Evolutionary conservation across 805 yeast genomes (phyloP).

Genomic region (Kluyveromyces siamensis): DNA sequence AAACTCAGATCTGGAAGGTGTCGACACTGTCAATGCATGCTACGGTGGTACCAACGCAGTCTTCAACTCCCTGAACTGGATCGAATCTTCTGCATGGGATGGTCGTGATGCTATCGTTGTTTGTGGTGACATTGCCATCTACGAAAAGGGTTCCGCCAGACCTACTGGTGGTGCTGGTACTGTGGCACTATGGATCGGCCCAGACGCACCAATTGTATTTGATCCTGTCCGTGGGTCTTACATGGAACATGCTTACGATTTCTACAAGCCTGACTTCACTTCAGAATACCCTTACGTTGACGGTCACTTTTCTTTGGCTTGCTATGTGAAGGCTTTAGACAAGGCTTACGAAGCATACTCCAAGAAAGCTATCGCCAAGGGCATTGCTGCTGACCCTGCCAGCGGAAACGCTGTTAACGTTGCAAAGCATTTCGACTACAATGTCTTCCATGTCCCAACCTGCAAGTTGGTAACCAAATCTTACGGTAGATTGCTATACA

Average conservation of each 20-base stretch:
- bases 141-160: constrained; percentile 95
- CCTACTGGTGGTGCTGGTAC: constrained; percentile 99
- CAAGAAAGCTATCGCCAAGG: constrained; percentile 54
- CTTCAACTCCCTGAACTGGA: constrained; percentile 90
- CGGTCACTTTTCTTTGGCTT: constrained; percentile 89
- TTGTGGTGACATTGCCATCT: constrained; percentile 95
- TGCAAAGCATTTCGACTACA: constrained; percentile 73
- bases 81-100: constrained; percentile 94
- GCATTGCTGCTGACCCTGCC: constrained; percentile 35
- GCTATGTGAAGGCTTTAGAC: constrained; percentile 92
- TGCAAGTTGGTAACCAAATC: constrained; percentile 92
- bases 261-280: constrained; percentile 95
- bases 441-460: constrained; percentile 96
- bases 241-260: constrained; percentile 97
- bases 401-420: constrained; percentile 56
- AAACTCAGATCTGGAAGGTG: constrained; percentile 88
- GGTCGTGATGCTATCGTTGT: constrained; percentile 97
- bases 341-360: constrained; percentile 76
- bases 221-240: constrained; percentile 83
- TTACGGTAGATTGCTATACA: constrained; percentile 82
- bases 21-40: constrained; percentile 94
- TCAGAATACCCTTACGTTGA: constrained; percentile 96
- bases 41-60: constrained; percentile 97
- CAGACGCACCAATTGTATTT: constrained; percentile 93
- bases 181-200: constrained; percentile 90